A percentile compares a stretch with the other conserved stretches of the same genome.
phyloP scores from a whole-genome alignment of 2,329 filamentous ascomycete species.

The Scolecobasidium constrictum region DNA sequence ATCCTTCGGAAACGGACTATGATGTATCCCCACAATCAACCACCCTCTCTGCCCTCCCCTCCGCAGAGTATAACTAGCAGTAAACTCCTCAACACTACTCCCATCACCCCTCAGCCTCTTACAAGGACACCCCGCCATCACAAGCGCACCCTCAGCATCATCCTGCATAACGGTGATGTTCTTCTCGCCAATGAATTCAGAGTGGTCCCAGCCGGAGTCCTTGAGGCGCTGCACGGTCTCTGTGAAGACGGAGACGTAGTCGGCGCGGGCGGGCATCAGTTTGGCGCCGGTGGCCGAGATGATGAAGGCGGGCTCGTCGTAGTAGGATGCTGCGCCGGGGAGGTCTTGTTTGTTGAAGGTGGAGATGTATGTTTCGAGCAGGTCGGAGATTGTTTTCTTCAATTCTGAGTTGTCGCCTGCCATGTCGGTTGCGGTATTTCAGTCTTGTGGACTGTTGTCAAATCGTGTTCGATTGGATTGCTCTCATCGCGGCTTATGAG shows the following conservation, averaged over 20 bases:
- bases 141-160: background rate
- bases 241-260: background rate
- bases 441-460: no score
- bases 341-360: constrained; percentile 1
- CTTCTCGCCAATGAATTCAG: constrained; percentile 3
- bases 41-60: background rate
- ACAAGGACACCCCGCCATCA: constrained; percentile 1
- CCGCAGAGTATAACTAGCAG: constrained; percentile 3
- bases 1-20: background rate
- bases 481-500: no score
- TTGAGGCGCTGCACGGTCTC: background rate
- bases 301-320: background rate
- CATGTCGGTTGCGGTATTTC: no score
- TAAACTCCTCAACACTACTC: background rate
- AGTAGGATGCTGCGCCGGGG: constrained; percentile 1
- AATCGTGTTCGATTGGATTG: no score
- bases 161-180: background rate
- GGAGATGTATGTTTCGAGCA: background rate
- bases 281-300: background rate
- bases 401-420: no score
- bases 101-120: background rate
- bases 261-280: background rate
- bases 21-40: constrained; percentile 7
- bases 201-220: constrained; percentile 2
- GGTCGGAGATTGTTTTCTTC: background rate